Base-by-base conservation (phyloP, 495 filamentous ascomycete genomes). In the Evansstolkia leycettana region DNA sequence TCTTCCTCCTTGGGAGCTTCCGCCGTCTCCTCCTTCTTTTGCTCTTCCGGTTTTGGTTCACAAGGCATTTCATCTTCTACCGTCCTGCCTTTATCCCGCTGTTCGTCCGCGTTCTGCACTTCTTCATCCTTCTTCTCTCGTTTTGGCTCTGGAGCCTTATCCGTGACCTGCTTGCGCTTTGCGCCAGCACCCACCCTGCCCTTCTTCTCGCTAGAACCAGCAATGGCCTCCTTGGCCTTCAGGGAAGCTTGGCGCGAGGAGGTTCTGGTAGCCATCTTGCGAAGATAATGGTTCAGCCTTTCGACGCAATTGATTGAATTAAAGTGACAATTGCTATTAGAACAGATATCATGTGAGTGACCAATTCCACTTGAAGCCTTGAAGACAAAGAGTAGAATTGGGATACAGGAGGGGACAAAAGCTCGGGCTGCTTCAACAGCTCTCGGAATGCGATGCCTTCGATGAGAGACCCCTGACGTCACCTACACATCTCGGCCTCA, bases 171-270 rank as follows among this genome's bases (percentile, higher is more conserved):
- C 33, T 62, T 65, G 17, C 62, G 64, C 31, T 67, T 67, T 3
- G 46, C 36, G 15, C 51, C 53, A 15, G 48, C 40, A 17, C 42
- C 14, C 12, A 45, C 37, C 32, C 39, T 45, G 8, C 40, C 45
- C 30, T 50, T 50, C 11, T 32, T 37, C 27, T 59, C 54, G 8
- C 47, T 45, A 13, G 48, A 37, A 12, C 39, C 38, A 12, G 53
- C 32, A 17, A 67, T 62, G 17, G 61, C 61, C 37, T 65, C 53
- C 32, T 67, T 67, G 5, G 64, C 64, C 37, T 65, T 67, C 33
- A 54, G 52, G 13, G 64, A 62, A 8, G 64, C 64, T 26, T 58
- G 54, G 16, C 64, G 61, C 9, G 57, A 48, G 2, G 61, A 67
- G 26, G 62, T 64, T 36, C 64, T 46, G 28, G 51, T 51, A 6